These are phyloP conservation scores for Magnolia changhungtana DNA, from an alignment of 164 flowering plant genomes.

Conservation along the genomic window DNA sequence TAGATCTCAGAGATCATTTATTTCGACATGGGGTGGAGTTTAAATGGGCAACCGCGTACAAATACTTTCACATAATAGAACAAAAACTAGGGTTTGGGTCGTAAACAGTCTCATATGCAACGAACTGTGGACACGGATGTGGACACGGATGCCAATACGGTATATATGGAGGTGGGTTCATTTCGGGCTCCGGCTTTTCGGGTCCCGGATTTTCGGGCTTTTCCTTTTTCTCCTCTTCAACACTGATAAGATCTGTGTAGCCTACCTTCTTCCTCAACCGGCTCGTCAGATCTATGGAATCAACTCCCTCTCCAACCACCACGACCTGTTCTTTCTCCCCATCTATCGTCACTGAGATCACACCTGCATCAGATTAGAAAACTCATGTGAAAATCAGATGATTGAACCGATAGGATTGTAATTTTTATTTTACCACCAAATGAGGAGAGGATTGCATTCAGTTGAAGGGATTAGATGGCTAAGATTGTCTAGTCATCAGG, in stretches of 20 bases:
- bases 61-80: background rate
- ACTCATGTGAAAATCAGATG: too few species aligned
- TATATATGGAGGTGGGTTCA: too few species aligned
- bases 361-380: constrained; percentile 12
- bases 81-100: constrained; percentile 3
- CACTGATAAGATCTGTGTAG: constrained; percentile 9
- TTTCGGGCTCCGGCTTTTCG: background rate
- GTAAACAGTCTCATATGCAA: background rate
- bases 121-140: background rate
- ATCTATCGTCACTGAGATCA: constrained; percentile 17
- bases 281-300: constrained; percentile 14
- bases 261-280: constrained; percentile 25
- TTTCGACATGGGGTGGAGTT: too few species aligned
- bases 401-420: too few species aligned
- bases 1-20: too few species aligned
- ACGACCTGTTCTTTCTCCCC: constrained; percentile 22
- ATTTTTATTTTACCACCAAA: too few species aligned
- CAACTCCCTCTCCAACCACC: constrained; percentile 20
- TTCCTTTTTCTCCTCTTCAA: background rate
- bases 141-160: background rate
- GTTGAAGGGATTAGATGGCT: too few species aligned
- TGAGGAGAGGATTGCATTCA: too few species aligned
- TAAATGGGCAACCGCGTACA: too few species aligned
- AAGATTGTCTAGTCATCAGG: too few species aligned
- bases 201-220: too few species aligned